Conservation (phyloP, 306 rosid species). For the Vigna hirtella region DNA sequence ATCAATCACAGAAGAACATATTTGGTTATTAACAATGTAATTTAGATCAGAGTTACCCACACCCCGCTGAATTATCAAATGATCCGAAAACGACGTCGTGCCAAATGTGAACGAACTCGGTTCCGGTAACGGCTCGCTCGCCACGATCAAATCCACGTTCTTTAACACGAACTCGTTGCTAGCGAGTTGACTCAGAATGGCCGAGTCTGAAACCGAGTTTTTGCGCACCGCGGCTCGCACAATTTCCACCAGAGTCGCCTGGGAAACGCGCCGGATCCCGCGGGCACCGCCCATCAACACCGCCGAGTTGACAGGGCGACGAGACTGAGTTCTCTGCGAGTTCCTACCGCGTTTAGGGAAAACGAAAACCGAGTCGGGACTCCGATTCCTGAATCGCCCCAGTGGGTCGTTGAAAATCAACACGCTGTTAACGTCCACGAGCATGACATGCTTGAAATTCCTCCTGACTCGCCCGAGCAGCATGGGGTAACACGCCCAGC, state of each 20-base stretch:
- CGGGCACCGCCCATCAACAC: constrained; percentile 79
- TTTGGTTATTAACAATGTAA: constrained; percentile 56
- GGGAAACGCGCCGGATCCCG: constrained; percentile 71
- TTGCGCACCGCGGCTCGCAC: constrained; percentile 65
- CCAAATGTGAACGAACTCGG: constrained; percentile 8
- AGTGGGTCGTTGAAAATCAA: constrained; percentile 66
- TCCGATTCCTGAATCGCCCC: constrained; percentile 57
- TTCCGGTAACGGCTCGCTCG: constrained; percentile 65
- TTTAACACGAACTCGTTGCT: constrained; percentile 49
- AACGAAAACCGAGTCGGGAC: constrained; percentile 63
- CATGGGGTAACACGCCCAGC: constrained; percentile 96
- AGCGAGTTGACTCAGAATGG: constrained; percentile 67
- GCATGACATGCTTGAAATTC: constrained; percentile 71
- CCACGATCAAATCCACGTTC: constrained; percentile 51
- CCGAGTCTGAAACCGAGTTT: constrained; percentile 62
- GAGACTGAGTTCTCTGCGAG: constrained; percentile 25
- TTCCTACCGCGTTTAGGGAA: constrained; percentile 51
- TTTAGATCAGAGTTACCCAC: constrained; percentile 50
- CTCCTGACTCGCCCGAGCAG: constrained; percentile 82
- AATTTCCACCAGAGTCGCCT: constrained; percentile 59
- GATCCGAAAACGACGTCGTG: constrained; percentile 45
- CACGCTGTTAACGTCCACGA: constrained; percentile 60
- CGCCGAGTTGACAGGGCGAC: constrained; percentile 52
- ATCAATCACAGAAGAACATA: constrained; percentile 73
- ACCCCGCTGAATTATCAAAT: constrained; percentile 59